These are phyloP conservation scores for Angomonas ambiguus DNA, from an alignment of 208 protist genomes.

Conservation along the genomic window DNA sequence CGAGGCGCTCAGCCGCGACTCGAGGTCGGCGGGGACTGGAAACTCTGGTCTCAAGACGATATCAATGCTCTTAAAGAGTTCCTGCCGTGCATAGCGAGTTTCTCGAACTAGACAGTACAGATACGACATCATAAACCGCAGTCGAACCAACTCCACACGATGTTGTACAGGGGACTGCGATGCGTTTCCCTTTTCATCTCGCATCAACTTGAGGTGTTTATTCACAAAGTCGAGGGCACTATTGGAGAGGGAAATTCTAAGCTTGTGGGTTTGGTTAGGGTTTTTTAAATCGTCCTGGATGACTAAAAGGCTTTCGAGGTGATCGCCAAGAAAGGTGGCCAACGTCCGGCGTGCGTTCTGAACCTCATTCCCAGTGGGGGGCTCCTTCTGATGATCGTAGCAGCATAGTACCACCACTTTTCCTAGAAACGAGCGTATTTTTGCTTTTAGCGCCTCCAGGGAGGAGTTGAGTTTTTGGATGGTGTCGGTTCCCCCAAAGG, in stretches of 20 bases:
- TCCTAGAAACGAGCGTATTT: background rate
- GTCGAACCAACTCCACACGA: background rate
- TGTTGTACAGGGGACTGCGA: background rate
- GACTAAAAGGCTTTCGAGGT: background rate
- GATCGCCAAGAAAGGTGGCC: background rate
- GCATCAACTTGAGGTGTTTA: background rate
- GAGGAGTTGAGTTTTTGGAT: background rate
- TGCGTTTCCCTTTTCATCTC: background rate
- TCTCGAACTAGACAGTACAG: background rate
- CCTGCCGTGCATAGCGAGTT: background rate
- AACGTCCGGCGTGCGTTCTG: background rate
- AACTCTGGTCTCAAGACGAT: background rate
- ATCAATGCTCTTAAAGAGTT: background rate
- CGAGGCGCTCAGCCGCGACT: background rate
- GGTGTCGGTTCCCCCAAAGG: background rate
- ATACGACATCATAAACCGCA: background rate
- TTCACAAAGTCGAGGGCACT: background rate
- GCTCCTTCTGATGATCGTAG: background rate
- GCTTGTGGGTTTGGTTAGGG: background rate
- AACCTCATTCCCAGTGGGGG: background rate
- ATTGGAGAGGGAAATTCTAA: background rate
- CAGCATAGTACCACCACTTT: background rate
- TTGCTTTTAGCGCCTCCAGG: background rate
- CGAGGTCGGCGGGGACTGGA: too few species aligned
- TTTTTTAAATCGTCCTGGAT: background rate